Base-by-base conservation (phyloP, 1,139 yeast genomes). In the Suhomyces ambrosiae region DNA sequence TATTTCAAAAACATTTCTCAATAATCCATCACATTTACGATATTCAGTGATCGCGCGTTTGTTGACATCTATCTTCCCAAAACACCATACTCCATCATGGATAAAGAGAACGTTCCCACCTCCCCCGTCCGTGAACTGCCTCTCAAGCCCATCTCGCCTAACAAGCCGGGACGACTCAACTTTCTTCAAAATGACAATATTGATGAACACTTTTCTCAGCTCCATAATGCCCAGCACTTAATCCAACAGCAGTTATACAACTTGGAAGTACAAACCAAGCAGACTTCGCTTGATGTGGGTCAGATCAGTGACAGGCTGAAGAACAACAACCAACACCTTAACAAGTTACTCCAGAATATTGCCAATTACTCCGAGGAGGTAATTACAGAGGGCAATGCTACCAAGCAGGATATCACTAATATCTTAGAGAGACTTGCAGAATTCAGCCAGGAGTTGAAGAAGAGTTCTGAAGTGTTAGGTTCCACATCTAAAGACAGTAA, bases 231-330 rank as follows among this genome's bases (percentile, higher is more conserved):
- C 15, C 61, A 63, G 21, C 54, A 55, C 23, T 57, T 52, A 24
- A 55, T 68, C 15, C 63, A 56, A 38, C 57, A 53, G 27, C 71
- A 61, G 40, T 45, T 70, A 31, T 49, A 54, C 36, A 50, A 54
- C 27, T 49, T 70, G 12, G 74, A 68, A 45, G 46, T 52, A 3
- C 63, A 57, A 32, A 59, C 71, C 1, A 62, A 58, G 30, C 75
- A 70, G 41, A 64, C 58, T 10, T 42, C 57, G 29, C 47, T 61
- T 5, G 76, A 70, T 45, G 50, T 70, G 38, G 63, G 57, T 2
- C 71, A 69, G 42, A 54, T 70, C 33, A 60, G 58, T 14, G 72
- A 67, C 31, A 47, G 75, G 29, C 71, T 65, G 64, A 69, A 64
- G 46, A 68, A 65, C 45, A 70, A 70, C 46, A 69, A 70, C 49